Base-by-base conservation (phyloP, 1,284 basidiomycete species). In the Inonotus obliquus region DNA sequence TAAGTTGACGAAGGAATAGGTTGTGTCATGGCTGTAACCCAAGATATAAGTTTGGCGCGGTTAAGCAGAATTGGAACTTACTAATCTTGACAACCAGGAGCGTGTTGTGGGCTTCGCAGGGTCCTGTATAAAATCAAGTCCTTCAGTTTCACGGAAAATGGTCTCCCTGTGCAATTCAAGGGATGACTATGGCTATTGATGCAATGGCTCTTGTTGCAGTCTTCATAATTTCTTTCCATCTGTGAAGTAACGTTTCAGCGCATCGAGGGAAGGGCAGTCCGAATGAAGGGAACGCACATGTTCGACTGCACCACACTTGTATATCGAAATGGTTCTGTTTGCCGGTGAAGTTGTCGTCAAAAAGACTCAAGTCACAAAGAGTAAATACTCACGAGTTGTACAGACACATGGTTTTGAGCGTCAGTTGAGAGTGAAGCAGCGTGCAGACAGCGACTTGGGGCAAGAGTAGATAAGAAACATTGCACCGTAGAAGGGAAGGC, bases 231-330 rank as follows among this genome's bases (percentile, higher is more conserved):
- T 11, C n/a, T 54, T 23, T 54, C 35, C 11, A 54, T 10, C 51
- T 52, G 29, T 35, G 17, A n/a, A 52, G 17, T 17, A n/a, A 32
- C 32, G 32, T 32, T 32, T 35, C 32, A 32, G 27, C 27, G 35
- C 10, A 19, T 19, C 35, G n/a, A n/a, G 11, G 17, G 2, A 11
- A n/a, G 17, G 17, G 13, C 17, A 44, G 13, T 1, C 41, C 7
- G n/a, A 17, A 14, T 17, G 41, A 44, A 7, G 7, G 41, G n/a
- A 27, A 21, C 59, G 25, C 23, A 60, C 59, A 45, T 60, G 49
- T 23, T 60, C 59, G 19, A 60, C 52, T 32, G 59, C 49, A 44
- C 59, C 51, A 35, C 59, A 54, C 35, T 51, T 35, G 21, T 54
- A 45, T 19, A 60, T 37, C 10, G 44, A 19, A 7, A 38, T 32